Percentiles rank a stretch among this genome's conserved stretches.
phyloP scores from a whole-genome alignment of 805 yeast species.

The Cyberlindnera xylosilytica region DNA sequence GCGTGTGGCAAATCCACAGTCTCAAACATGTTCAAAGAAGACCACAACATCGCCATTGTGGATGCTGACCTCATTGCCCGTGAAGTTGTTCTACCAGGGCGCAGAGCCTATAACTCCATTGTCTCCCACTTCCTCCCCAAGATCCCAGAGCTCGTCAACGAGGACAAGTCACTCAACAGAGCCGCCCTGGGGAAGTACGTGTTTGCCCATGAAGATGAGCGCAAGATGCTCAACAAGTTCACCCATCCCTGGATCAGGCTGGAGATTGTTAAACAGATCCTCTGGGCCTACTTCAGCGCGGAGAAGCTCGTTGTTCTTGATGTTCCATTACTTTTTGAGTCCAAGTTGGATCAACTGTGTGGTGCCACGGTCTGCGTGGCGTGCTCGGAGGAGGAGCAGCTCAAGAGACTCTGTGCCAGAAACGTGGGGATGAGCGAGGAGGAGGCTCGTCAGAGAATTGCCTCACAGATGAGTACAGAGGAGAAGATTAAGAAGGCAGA shows the following conservation, averaged over 20 bases:
- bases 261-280: conserved; percentile 56
- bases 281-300: conserved; percentile 56
- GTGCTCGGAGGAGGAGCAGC: conserved; percentile 56
- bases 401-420: conserved; percentile 59
- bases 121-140: conserved; percentile 54
- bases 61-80: conserved; percentile 93
- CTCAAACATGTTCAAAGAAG: conserved; percentile 51
- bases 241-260: conserved; percentile 82
- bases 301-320: conserved; percentile 64
- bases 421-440: conserved; percentile 61
- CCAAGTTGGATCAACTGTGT: conserved; percentile 66
- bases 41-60: conserved; percentile 55
- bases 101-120: conserved; percentile 63
- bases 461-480: conserved; percentile 68
- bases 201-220: conserved; percentile 61
- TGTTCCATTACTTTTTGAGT: conserved; percentile 87
- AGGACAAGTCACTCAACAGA: conserved; percentile 52
- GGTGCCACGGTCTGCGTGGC: conserved; percentile 68
- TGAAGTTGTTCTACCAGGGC: conserved; percentile 81
- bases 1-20: conserved; percentile 97
- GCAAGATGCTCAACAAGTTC: conserved; percentile 62
- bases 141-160: conserved; percentile 45
- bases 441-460: conserved; percentile 72
- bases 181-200: conserved; percentile 74
- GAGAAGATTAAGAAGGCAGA: conserved; percentile 62